phyloP scores from a whole-genome alignment of 768 basidiomycete genomes.

The Serendipita indica region DNA sequence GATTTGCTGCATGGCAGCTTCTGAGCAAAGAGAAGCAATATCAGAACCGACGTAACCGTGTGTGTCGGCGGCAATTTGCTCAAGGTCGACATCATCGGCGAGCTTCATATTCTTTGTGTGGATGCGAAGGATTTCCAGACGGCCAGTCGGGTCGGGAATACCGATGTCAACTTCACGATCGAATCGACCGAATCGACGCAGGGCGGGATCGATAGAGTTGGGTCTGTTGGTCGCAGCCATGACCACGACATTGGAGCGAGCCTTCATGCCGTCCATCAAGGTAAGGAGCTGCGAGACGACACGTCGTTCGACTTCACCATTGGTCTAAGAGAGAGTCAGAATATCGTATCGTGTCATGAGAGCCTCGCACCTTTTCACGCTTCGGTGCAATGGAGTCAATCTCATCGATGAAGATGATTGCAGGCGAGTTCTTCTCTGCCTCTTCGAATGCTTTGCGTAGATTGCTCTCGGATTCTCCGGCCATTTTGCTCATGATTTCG shows the following conservation, averaged over 20 bases:
- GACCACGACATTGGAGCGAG: slow-evolving; percentile 96
- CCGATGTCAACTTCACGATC: slow-evolving; percentile 99
- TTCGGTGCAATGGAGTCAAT: slow-evolving; percentile 99
- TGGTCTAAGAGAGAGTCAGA: slow-evolving; percentile 43
- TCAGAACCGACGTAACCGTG: slow-evolving; percentile 99
- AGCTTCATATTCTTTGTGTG: slow-evolving; percentile 99
- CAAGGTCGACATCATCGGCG: slow-evolving; percentile 89
- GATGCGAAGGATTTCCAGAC: slow-evolving; percentile 95
- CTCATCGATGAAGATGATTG: slow-evolving; percentile 99
- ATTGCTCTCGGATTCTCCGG: slow-evolving; percentile 95
- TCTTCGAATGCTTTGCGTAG: slow-evolving; percentile 97
- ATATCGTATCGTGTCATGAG: slow-evolving; percentile 6
- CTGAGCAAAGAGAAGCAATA: slow-evolving; percentile 91
- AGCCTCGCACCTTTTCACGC: slow-evolving; percentile 76
- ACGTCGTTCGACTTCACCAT: slow-evolving; percentile 98
- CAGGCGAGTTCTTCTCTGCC: slow-evolving; percentile 98
- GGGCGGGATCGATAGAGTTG: slow-evolving; percentile 97
- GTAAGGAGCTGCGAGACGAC: slow-evolving; percentile 97
- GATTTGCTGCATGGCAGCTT: slow-evolving; percentile 99
- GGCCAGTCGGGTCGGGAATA: slow-evolving; percentile 97
- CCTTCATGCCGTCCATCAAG: slow-evolving; percentile 97
- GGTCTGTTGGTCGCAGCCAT: slow-evolving; percentile 99
- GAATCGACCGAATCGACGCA: slow-evolving; percentile 97
- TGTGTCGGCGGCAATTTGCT: slow-evolving; percentile 97
- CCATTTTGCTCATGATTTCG: slow-evolving; percentile 99